Evolutionary conservation across 768 basidiomycete genomes (phyloP).

Genomic region (Tephrocybe sp.): DNA sequence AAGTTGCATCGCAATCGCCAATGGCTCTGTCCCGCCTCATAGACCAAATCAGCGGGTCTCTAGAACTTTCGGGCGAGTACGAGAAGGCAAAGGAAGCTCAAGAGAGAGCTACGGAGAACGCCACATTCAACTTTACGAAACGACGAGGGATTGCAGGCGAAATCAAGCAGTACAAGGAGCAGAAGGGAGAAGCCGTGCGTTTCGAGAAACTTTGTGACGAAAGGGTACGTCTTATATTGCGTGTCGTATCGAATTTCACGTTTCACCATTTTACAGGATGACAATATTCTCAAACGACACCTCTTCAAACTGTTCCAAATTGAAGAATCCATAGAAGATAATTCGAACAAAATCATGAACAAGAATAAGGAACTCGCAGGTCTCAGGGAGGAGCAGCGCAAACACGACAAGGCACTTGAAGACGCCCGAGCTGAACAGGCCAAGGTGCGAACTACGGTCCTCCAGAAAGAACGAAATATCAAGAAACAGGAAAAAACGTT

Average conservation of each 20-base stretch:
- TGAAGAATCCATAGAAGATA: constrained; percentile 74
- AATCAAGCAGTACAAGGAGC: constrained; percentile 96
- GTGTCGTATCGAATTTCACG: neutral
- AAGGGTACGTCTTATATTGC: constrained; percentile 46
- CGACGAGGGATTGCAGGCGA: constrained; percentile 91
- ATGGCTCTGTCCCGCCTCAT: constrained; percentile 87
- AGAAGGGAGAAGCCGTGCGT: constrained; percentile 87
- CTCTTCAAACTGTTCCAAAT: constrained; percentile 91
- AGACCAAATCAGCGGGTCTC: constrained; percentile 93
- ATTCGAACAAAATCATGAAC: constrained; percentile 64
- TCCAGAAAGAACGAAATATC: constrained; percentile 82
- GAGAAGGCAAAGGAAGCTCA: constrained; percentile 85
- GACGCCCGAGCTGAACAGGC: constrained; percentile 78
- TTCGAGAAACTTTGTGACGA: constrained; percentile 79
- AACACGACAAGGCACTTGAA: constrained; percentile 70
- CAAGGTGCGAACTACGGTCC: constrained; percentile 66
- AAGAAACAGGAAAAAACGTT: constrained; percentile 89
- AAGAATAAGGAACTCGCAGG: constrained; percentile 72
- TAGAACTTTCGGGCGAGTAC: constrained; percentile 86
- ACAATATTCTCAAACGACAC: constrained; percentile 75
- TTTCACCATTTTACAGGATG: constrained; percentile 50
- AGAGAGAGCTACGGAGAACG: constrained; percentile 89
- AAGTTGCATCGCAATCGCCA: constrained; percentile 92
- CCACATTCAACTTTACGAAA: constrained; percentile 93
- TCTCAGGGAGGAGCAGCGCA: constrained; percentile 65